Base-by-base conservation (phyloP, 371 early-diverging fungal species). In the Lichtheimia hyalospora region DNA sequence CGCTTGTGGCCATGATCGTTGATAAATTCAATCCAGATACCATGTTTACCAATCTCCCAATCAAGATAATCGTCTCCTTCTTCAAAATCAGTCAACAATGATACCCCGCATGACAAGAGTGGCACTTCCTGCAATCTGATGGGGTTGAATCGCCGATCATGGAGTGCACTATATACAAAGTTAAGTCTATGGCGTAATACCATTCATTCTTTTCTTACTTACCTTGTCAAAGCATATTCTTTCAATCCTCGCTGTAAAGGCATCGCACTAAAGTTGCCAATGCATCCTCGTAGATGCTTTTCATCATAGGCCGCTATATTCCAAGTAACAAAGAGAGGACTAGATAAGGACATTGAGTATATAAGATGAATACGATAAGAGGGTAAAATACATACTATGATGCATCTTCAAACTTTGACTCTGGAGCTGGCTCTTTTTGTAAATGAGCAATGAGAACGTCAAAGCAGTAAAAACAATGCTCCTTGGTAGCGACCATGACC, bases 291-390 rank as follows among this genome's bases (percentile, higher is more conserved):
- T 43, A 96, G 75, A 15, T 74, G 74, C 41, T 68, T 60, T 8
- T 81, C 73, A 5, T 71, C 82, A 49, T 75, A 57, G 10, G 62
- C 56, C 24, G 60, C 60, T 20, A 74, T 69, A 56, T 87, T 79
- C 96, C 96, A 95, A 18, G 96, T 92, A 4, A 95, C 92, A 66
- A 95, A 95, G 27, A 95, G 78, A 5, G 96, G 96, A 59, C 89
- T 86, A 60, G 0, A 27, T 18, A 57, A 8, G 28, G 18, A 44
- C 24, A 21, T 24, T 20, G 14, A 12, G 39, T 34, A 34, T 34
- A 34, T 10, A 34, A 21, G 12, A 52, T 24, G 40, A 23, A n/a
- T n/a, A 41, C 5, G 24, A 5, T 16, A 40, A 54, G 14, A 14
- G 41, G 27, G 6, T 23, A 16, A 4, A 51, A 51, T 23, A 25